A percentile compares a stretch with the other conserved stretches of the same genome.
Conservation (phyloP, 1,139 yeast species). For the Candida dubliniensis region DNA sequence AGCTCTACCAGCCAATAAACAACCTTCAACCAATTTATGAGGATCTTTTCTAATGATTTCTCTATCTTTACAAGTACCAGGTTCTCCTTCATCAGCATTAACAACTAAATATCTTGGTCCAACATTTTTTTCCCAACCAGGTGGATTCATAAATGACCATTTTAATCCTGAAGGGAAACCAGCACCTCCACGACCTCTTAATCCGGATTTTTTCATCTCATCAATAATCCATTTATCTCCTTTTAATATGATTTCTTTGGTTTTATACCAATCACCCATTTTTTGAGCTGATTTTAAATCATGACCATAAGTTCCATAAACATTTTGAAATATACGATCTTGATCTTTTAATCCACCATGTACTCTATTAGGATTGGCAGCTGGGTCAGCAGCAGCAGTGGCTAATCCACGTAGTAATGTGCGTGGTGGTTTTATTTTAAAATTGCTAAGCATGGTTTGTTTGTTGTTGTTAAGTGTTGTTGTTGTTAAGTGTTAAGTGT, state of each 20-base stretch:
- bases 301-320: slow-evolving; percentile 71
- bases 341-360: slow-evolving; percentile 79
- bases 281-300: slow-evolving; percentile 71
- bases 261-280: slow-evolving; percentile 90
- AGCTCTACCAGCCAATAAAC: slow-evolving; percentile 82
- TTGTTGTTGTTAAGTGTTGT: slow-evolving; percentile 1
- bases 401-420: slow-evolving; percentile 36
- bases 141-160: slow-evolving; percentile 94
- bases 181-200: slow-evolving; percentile 92
- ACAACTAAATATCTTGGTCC: slow-evolving; percentile 87
- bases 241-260: slow-evolving; percentile 76
- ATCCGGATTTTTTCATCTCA: slow-evolving; percentile 79
- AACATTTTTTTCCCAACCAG: slow-evolving; percentile 85
- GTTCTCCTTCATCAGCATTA: slow-evolving; percentile 93
- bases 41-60: slow-evolving; percentile 89
- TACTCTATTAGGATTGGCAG: slow-evolving; percentile 54
- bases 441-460: slow-evolving; percentile 24
- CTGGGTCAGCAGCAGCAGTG: slow-evolving; percentile 42
- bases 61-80: slow-evolving; percentile 90
- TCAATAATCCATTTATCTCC: slow-evolving; percentile 89
- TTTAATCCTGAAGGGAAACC: slow-evolving; percentile 89
- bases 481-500: not conserved
- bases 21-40: slow-evolving; percentile 85
- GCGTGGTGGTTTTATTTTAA: slow-evolving; percentile 16
- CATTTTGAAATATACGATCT: slow-evolving; percentile 84